Evolutionary conservation across 306 rosid species (phyloP), one percentile per base, ranked within the genome.

Genomic region (Castanopsis chinensis): DNA sequence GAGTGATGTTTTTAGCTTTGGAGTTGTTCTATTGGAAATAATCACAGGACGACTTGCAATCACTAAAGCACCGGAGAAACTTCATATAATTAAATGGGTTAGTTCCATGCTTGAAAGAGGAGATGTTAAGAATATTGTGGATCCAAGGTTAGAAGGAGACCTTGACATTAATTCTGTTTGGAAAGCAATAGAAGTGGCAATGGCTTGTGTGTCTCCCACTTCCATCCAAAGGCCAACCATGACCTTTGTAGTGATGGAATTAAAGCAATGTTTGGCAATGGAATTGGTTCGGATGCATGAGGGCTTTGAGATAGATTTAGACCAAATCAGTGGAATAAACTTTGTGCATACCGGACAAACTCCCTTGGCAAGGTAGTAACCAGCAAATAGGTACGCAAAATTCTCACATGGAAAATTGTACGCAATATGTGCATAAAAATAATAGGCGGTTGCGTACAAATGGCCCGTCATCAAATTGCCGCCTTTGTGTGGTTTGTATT

Each of bases 1-100:
- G 76, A 88, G 91, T 58, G 92, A 90, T 74, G 89, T 87, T 14
- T 89, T 75, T 72, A 88, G 91, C 83, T 90, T 87, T 56, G 90
- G 93, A 65, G 87, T 90, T 14, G 87, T 87, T 20, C 63, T 87
- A 19, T 82, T 88, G 35, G 84, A 90, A 65, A 84, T 88, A 13
- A 79, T 87, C 76, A 90, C 92, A 28, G 54, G 92, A 12, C 63
- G 74, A 20, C 81, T 76, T 18, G 88, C 76, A 6, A 79, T 85
- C 32, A 0, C 21, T 6, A 83, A 41, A 73, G 15, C 8, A 0
- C 72, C 74, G 6, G 88, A 82, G 3, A 86, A 55, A 19, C 58
- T 28, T 55, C 86, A 87, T 81, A 69, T 85, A 18, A 82, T 68
- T 23, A 57, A 75, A 11, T 89, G 91, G 91, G 88, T 87, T 70